These are phyloP conservation scores for Abrus precatorius DNA, from an alignment of 306 rosid genomes.

Conservation along the genomic window DNA sequence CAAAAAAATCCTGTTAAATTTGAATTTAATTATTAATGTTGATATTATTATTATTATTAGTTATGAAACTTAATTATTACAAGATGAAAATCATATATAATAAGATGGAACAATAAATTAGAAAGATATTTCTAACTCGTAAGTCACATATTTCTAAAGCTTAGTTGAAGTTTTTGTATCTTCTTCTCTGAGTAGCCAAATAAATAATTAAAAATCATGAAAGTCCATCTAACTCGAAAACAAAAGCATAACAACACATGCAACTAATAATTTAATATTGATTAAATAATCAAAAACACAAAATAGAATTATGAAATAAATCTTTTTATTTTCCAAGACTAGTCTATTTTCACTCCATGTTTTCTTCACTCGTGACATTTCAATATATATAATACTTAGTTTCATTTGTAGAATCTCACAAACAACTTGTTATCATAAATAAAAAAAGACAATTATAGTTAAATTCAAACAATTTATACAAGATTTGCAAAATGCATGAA, in stretches of 20 bases:
- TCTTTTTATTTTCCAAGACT: neutral
- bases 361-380: neutral
- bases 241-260: neutral
- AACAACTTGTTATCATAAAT: no score
- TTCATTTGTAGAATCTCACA: no score
- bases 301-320: neutral
- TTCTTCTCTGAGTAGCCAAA: neutral
- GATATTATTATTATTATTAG: no score
- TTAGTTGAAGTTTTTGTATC: neutral
- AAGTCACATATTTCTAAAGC: neutral
- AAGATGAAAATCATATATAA: no score
- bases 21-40: no score
- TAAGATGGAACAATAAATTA: no score
- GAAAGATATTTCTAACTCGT: neutral
- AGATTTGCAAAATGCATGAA: no score
- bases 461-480: no score
- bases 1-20: no score
- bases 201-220: neutral
- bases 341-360: neutral
- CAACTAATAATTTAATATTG: neutral
- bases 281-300: neutral
- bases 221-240: neutral
- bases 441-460: no score
- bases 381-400: no score
- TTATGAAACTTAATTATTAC: neutral